Percentiles rank a stretch among this genome's conserved stretches.
Conservation (phyloP, 179 eudicot species). For the Nepenthes alata region DNA sequence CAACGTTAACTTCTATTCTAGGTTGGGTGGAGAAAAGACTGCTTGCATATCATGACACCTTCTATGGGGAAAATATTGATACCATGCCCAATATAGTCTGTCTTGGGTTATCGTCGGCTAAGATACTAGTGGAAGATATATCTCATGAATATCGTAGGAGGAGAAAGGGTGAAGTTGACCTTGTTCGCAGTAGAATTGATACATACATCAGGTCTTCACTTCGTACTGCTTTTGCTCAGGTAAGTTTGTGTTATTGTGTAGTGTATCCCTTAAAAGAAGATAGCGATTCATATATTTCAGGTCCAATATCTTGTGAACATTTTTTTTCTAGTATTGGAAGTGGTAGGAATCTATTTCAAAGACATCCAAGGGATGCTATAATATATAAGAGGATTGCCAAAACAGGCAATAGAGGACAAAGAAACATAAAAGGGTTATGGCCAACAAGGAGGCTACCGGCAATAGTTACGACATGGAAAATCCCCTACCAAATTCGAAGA, state of each 20-base stretch:
- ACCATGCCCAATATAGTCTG: constrained; percentile 83
- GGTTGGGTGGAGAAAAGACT: constrained; percentile 94
- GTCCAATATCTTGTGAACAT: neutral
- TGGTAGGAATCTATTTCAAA: neutral
- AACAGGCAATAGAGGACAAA: neutral
- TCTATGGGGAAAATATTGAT: constrained; percentile 57
- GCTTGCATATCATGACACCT: constrained; percentile 95
- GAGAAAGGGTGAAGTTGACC: constrained; percentile 84
- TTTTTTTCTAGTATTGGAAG: neutral
- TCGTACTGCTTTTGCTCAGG: constrained; percentile 99
- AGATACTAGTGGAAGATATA: constrained; percentile 80
- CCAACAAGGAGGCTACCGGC: too few species aligned
- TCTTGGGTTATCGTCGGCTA: constrained; percentile 78
- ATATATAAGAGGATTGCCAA: neutral
- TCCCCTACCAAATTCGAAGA: too few species aligned
- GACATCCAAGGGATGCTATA: too few species aligned
- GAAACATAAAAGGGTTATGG: too few species aligned
- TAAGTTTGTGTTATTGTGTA: constrained; percentile 23
- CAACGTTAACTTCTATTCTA: constrained; percentile 74
- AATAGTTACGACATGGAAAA: too few species aligned
- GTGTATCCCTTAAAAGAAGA: neutral
- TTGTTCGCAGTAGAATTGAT: constrained; percentile 86
- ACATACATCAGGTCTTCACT: constrained; percentile 93
- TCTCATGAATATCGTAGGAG: constrained; percentile 92
- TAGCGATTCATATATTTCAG: neutral